Conservation (phyloP, 345 rosid species). For the Theobroma cacao region DNA sequence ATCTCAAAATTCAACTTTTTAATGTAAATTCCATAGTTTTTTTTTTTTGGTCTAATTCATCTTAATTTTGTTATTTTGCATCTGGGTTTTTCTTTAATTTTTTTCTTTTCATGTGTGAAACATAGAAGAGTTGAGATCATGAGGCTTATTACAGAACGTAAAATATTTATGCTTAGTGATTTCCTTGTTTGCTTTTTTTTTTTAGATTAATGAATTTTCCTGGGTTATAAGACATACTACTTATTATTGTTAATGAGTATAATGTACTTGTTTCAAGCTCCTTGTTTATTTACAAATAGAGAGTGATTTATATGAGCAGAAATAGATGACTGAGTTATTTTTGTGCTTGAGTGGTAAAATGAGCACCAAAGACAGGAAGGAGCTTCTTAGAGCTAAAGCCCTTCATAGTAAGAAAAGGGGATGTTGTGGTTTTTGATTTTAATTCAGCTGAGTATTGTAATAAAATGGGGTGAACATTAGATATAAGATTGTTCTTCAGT, state of each 20-base stretch:
- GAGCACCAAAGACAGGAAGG: not conserved
- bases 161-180: not conserved
- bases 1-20: not conserved
- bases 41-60: not conserved
- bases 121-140: not conserved
- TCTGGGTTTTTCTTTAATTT: slow-evolving; percentile 10
- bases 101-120: not conserved
- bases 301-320: not conserved
- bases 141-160: not conserved
- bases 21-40: not conserved
- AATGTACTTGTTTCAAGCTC: not conserved
- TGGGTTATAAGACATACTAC: not conserved
- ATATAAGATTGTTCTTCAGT: not conserved
- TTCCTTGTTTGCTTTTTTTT: not conserved
- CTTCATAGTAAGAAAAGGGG: not conserved
- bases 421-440: not conserved
- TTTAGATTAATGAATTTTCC: not conserved
- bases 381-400: not conserved
- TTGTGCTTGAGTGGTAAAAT: not conserved
- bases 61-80: not conserved
- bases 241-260: not conserved
- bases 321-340: not conserved
- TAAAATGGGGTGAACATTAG: not conserved
- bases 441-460: not conserved
- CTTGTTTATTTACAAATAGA: not conserved